Percentiles rank a stretch among this genome's conserved stretches.
These are phyloP conservation scores for Penicillium macrosclerotiorum DNA, from an alignment of 495 filamentous ascomycete species.

Conservation along the genomic window DNA sequence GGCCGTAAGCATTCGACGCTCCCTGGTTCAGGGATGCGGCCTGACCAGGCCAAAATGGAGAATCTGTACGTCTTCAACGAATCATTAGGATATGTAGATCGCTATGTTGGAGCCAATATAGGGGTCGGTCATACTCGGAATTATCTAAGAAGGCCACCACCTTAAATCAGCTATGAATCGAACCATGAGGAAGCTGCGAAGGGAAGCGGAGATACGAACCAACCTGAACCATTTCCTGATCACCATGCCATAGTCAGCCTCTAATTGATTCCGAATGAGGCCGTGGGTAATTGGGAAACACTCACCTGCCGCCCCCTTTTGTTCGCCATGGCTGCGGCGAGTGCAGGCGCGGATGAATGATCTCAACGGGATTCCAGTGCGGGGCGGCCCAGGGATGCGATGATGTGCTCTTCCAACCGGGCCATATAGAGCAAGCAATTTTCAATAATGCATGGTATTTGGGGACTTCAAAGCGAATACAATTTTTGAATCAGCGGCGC, in stretches of 20 bases:
- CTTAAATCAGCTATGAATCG: slow-evolving; percentile 23
- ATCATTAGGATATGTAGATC: not conserved
- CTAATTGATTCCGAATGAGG: not conserved
- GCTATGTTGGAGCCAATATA: no score
- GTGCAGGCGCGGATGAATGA: slow-evolving; percentile 9
- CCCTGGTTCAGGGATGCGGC: slow-evolving; percentile 38
- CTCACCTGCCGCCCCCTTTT: slow-evolving; percentile 78
- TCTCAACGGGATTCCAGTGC: slow-evolving; percentile 26
- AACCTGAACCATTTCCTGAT: slow-evolving; percentile 98
- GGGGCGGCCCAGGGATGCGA: slow-evolving; percentile 20
- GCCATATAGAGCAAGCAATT: slow-evolving; percentile 12
- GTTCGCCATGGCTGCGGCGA: slow-evolving; percentile 38
- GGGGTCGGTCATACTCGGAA: slow-evolving; percentile 56
- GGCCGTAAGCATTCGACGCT: slow-evolving; percentile 55
- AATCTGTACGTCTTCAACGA: slow-evolving; percentile 59
- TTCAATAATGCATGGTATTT: slow-evolving; percentile 18
- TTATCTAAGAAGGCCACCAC: slow-evolving; percentile 33
- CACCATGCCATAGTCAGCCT: slow-evolving; percentile 17
- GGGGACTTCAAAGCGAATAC: not conserved
- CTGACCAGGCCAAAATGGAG: slow-evolving; percentile 86
- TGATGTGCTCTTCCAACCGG: slow-evolving; percentile 15
- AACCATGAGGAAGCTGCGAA: slow-evolving; percentile 18
- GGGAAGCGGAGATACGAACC: slow-evolving; percentile 61
- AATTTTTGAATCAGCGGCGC: not conserved
- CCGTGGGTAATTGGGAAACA: slow-evolving; percentile 7